Base-by-base conservation (phyloP, 306 rosid genomes). In the Dalbergia oliveri region DNA sequence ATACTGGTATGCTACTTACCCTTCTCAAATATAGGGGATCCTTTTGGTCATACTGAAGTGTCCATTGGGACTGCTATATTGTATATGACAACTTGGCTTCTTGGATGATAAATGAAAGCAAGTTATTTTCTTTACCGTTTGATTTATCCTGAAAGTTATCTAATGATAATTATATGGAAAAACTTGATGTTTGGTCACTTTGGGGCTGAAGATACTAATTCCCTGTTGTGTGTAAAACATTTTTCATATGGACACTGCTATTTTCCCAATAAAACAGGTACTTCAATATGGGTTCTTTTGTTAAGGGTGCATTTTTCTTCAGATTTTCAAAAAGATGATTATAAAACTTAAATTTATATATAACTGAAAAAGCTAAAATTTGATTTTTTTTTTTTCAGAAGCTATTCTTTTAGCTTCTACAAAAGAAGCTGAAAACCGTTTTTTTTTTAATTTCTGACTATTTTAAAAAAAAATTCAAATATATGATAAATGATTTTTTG, bases 1-100 rank as follows among this genome's bases (percentile, higher is more conserved):
- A 89, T 96, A 90, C 85, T 96, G 99, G 99, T 96, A 96, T 64
- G 49, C 87, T 72, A 68, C 75, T 31, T 81, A 34, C 23, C 79
- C 80, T 77, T 53, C 79, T 72, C 69, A 68, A 73, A 54, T 68
- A 54, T 49, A 68, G 79, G 59, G 60, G 67, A 66, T 82, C 60
- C 78, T 72, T 83, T 72, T 62, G 31, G 63, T 49, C 69, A 41
- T 60, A 57, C 34, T 75, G 66, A 45, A 43, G 44, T 75, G 57
- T 43, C 13, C 76, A 50, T 72, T 78, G 72, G 67, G 72, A 45
- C 75, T 72, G 53, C 21, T 53, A n/a, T n/a, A 53, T 53, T 53
- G 37, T 72, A 64, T 51, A 56, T 83, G 79, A 9, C 50, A 65
- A 15, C 76, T 60, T 79, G 63, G 66, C 66, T 58, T 6, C 76